Evolutionary conservation across 1,284 basidiomycete species (phyloP).

Genomic region (Ceratobasidium sp.): DNA sequence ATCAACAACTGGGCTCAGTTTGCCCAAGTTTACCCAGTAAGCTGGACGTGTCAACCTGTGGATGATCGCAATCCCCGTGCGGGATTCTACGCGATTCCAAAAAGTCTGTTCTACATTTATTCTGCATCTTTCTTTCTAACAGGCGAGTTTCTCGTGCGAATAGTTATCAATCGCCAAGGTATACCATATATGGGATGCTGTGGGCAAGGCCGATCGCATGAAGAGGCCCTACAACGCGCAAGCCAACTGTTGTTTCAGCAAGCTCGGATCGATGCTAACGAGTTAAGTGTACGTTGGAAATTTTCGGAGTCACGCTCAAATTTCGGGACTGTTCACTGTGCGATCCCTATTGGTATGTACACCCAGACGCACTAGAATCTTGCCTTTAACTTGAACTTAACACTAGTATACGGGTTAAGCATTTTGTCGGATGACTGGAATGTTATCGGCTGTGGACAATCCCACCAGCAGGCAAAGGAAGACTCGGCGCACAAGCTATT

Average conservation of each 20-base stretch:
- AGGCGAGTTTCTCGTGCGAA: too few species aligned
- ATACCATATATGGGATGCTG: not conserved
- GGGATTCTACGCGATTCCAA: slow-evolving; percentile 1
- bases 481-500: slow-evolving; percentile 16
- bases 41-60: not conserved
- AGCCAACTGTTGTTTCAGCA: not conserved
- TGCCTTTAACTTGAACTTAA: not conserved
- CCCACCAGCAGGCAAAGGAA: slow-evolving; percentile 13
- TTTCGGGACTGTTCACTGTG: not conserved
- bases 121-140: not conserved
- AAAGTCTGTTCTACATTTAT: not conserved
- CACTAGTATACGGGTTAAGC: not conserved
- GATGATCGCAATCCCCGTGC: not conserved
- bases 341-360: slow-evolving; percentile 6
- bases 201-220: not conserved
- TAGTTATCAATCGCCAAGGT: slow-evolving; percentile 6
- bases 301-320: not conserved
- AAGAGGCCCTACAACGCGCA: not conserved
- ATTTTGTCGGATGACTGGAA: not conserved
- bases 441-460: slow-evolving; percentile 14
- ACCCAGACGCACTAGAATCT: not conserved
- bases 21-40: not conserved
- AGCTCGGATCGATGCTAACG: not conserved
- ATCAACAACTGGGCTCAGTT: slow-evolving; percentile 25
- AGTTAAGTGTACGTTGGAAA: slow-evolving; percentile 5